These are phyloP conservation scores for Camellia lanceoleosa DNA, from an alignment of 148 eudicot genomes.

Conservation along the genomic window DNA sequence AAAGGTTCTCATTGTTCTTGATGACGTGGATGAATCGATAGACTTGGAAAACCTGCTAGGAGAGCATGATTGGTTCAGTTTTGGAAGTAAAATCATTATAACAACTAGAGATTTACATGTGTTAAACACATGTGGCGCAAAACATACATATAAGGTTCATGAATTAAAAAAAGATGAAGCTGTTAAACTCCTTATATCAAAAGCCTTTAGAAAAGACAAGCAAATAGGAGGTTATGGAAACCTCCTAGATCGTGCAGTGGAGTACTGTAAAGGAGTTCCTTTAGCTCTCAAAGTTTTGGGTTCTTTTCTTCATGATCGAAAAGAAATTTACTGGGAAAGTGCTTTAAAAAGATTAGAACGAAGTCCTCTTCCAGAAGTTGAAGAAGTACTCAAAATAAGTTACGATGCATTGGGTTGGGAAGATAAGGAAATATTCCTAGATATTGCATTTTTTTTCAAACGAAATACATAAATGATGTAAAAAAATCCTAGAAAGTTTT, in stretches of 20 bases:
- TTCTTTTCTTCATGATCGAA: too few relatives aligned
- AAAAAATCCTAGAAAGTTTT: neutral
- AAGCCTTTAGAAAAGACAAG: neutral
- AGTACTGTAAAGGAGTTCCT: neutral
- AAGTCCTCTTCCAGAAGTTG: too few relatives aligned
- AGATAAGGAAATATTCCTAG: too few relatives aligned
- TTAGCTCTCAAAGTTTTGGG: neutral
- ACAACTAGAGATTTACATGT: constrained; percentile 10
- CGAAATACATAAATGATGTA: too few relatives aligned
- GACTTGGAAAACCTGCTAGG: neutral
- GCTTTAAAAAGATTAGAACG: too few relatives aligned
- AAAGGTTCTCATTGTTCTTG: constrained; percentile 20
- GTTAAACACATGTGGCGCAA: neutral
- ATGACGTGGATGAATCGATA: constrained; percentile 1
- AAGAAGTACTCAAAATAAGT: neutral
- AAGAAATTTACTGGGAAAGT: too few relatives aligned
- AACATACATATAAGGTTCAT: neutral
- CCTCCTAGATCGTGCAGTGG: neutral
- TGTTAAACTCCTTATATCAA: neutral
- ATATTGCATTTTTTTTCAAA: too few relatives aligned
- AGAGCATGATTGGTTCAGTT: constrained; percentile 14
- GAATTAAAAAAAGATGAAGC: neutral
- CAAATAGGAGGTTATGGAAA: neutral
- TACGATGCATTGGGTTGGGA: too few relatives aligned
- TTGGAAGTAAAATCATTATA: constrained; percentile 18